Percentiles rank a stretch among this genome's conserved stretches.
These are phyloP conservation scores for Spergularia bocconei DNA, from an alignment of 148 eudicot species.

Conservation along the genomic window DNA sequence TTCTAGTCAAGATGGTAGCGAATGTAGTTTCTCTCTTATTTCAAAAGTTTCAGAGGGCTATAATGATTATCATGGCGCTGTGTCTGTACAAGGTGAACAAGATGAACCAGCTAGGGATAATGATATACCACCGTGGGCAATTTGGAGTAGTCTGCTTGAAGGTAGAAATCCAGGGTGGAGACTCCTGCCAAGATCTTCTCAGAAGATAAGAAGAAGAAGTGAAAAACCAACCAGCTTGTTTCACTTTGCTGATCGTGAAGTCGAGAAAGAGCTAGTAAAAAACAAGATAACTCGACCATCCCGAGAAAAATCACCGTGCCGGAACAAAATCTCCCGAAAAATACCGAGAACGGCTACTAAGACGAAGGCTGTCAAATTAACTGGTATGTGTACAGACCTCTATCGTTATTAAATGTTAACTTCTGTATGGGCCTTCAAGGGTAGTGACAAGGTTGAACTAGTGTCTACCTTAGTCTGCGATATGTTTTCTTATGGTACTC, in stretches of 20 bases:
- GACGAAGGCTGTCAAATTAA: not conserved
- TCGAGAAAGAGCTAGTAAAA: not conserved
- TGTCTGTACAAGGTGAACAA: conserved; percentile 28
- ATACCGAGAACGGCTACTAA: not conserved
- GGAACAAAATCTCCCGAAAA: conserved; percentile 10
- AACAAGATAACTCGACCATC: not conserved
- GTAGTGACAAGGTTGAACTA: not conserved
- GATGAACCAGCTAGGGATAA: conserved; percentile 19
- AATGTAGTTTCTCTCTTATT: conserved; percentile 18
- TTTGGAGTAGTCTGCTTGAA: conserved; percentile 35
- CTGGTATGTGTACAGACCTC: conserved; percentile 22
- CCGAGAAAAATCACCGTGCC: not conserved
- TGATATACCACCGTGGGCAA: conserved; percentile 27
- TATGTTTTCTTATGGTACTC: not conserved
- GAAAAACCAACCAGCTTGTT: not conserved
- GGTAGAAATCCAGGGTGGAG: conserved; percentile 33
- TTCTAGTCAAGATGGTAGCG: conserved; percentile 21
- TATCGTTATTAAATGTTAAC: not conserved
- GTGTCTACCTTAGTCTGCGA: not conserved
- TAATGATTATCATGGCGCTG: conserved; percentile 12
- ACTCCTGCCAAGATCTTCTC: conserved; percentile 25
- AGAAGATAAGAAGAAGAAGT: conserved; percentile 20
- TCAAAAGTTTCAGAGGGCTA: conserved; percentile 23
- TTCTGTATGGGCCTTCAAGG: not conserved
- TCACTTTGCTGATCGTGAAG: conserved; percentile 1